Evolutionary conservation across 2,329 filamentous ascomycete genomes (phyloP).

Genomic region (Monilinia fructicola): DNA sequence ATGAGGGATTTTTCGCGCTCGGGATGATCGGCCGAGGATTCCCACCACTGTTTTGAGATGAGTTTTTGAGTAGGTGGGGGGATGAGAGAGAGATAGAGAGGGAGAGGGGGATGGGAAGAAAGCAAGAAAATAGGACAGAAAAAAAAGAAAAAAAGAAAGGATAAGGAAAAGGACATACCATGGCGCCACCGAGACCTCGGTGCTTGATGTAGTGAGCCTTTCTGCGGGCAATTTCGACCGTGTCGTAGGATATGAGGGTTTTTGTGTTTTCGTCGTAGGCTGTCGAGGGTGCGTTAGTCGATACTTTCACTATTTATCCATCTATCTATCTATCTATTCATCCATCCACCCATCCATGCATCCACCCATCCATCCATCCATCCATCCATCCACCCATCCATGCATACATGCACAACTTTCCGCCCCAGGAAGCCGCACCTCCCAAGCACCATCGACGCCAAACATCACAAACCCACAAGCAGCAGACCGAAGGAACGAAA

Average conservation of each 20-base stretch:
- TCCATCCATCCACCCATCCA: too few relatives aligned
- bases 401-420: too few relatives aligned
- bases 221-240: conserved; percentile 59
- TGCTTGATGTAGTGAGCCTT: conserved; percentile 73
- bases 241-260: conserved; percentile 80
- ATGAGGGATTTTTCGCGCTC: conserved; percentile 66
- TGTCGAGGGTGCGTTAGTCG: not conserved
- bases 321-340: not conserved
- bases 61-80: not conserved
- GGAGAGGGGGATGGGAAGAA: not conserved
- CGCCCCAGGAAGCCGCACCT: too few relatives aligned
- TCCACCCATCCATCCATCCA: too few relatives aligned
- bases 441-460: too few relatives aligned
- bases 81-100: too few relatives aligned
- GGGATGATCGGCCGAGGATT: conserved; percentile 74
- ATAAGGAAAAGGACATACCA: conserved; percentile 47
- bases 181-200: conserved; percentile 74
- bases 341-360: too few relatives aligned
- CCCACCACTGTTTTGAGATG: conserved; percentile 57
- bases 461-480: too few relatives aligned
- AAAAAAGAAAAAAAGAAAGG: too few relatives aligned
- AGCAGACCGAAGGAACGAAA: too few relatives aligned
- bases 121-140: not conserved
- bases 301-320: not conserved
- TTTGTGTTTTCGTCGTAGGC: conserved; percentile 59